phyloP scores from a whole-genome alignment of 768 basidiomycete species.

The Kockovaella imperatae region DNA sequence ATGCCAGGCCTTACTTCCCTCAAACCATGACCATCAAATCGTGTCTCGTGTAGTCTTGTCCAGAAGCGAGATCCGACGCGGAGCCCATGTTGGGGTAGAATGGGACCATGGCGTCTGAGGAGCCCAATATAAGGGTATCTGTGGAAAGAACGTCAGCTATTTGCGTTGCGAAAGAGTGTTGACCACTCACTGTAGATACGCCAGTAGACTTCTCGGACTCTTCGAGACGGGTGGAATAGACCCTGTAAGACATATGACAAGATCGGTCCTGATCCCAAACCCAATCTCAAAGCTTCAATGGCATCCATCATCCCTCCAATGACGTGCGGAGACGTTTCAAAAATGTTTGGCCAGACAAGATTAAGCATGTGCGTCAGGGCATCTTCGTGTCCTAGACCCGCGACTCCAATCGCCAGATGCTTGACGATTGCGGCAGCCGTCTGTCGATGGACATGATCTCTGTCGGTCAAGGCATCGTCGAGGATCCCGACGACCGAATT shows the following conservation, averaged over 20 bases:
- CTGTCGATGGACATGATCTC: conserved; percentile 95
- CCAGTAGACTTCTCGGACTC: conserved; percentile 98
- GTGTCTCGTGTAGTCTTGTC: conserved; percentile 40
- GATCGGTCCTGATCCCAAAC: conserved; percentile 84
- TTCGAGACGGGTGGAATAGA: conserved; percentile 91
- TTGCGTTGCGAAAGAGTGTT: background rate
- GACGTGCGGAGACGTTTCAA: conserved; percentile 96
- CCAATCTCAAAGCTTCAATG: conserved; percentile 92
- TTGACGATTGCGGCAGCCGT: conserved; percentile 98
- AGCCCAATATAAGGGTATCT: conserved; percentile 68
- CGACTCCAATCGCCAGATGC: conserved; percentile 91
- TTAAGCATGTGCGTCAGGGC: conserved; percentile 97
- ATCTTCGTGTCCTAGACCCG: conserved; percentile 94
- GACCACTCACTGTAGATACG: conserved; percentile 75
- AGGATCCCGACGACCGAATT: conserved; percentile 97
- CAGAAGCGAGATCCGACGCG: conserved; percentile 57
- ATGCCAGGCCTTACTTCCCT: too few relatives aligned
- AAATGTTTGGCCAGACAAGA: conserved; percentile 97
- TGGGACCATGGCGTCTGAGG: conserved; percentile 82
- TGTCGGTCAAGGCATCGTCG: conserved; percentile 95
- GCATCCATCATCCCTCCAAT: conserved; percentile 98
- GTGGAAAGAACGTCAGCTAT: conserved; percentile 14
- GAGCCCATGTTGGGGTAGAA: conserved; percentile 90
- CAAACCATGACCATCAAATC: conserved; percentile 38
- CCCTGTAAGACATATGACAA: conserved; percentile 90